Base-by-base conservation (phyloP, 495 filamentous ascomycete species). In the Pyrenopolyporus hunteri region DNA sequence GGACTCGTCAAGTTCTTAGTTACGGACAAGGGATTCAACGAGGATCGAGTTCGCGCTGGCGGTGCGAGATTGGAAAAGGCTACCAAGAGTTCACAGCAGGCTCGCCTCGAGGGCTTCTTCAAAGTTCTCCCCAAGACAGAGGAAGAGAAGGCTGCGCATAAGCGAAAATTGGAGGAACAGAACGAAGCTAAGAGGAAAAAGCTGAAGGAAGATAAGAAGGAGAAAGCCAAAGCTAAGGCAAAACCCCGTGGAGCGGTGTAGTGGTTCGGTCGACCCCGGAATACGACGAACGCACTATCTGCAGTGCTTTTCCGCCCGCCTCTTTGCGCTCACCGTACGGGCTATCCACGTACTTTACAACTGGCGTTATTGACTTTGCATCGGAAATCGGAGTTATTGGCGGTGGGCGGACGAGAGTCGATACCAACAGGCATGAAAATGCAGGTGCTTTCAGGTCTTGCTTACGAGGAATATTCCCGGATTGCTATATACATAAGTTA, bases 21-120 rank as follows among this genome's bases (percentile, higher is more conserved):
- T 6, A 82, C 80, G 2, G 94, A 98, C 72, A 99, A 99, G 78
- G 93, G 91, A 2, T 99, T 99, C 82, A 93, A 85, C 48, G 95
- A 98, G 73, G 94, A 98, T 62, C 81, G 94, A 2, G 93, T 99
- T 14, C 84, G 91, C 23, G 84, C 77, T 35, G 93, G 82, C 11
- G 93, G 88, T 1, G 80, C 80, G 0, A 83, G 89, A 29, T 77
- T 99, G 33, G 80, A 85, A 68, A 99, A 98, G 80, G 92, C 89
- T 55, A 75, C 95, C 49, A 97, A 97, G 80, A 86, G 80, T 20
- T 85, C 86, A 10, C 94, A 97, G 72, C 94, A 99, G 73, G 85
- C 89, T 3, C 85, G 94, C 22, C 75, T 99, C n/a, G 92, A 96
- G 68, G 93, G 96, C 10, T 99, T 99, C 78, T 99, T 99, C 83